A percentile compares a stretch with the other conserved stretches of the same genome.
Evolutionary conservation across 2,329 filamentous ascomycete genomes (phyloP).

Genomic region (Ophiocordyceps robertsii): DNA sequence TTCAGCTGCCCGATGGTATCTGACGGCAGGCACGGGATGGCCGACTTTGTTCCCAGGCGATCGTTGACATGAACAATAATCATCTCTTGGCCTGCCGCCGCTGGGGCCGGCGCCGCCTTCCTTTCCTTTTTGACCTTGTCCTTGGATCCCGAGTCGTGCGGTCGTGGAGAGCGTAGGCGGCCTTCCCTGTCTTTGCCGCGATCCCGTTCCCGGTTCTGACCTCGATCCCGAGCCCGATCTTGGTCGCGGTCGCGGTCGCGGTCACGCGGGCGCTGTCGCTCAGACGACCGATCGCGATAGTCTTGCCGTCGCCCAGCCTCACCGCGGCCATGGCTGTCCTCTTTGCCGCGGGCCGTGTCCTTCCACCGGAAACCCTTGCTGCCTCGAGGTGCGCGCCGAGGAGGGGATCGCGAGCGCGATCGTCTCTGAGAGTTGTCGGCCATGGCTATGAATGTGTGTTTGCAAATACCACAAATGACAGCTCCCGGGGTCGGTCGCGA

Average conservation of each 20-base stretch:
- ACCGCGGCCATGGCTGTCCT: constrained; percentile 26
- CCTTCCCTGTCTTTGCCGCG: background rate
- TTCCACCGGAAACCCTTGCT: constrained; percentile 42
- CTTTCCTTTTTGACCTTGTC: constrained; percentile 20
- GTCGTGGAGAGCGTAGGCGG: constrained; percentile 6
- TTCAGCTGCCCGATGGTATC: constrained; percentile 83
- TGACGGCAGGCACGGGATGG: constrained; percentile 75
- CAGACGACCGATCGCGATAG: constrained; percentile 26
- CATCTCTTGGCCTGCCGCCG: constrained; percentile 54
- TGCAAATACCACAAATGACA: background rate
- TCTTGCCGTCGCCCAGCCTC: constrained; percentile 26
- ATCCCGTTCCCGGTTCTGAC: constrained; percentile 15
- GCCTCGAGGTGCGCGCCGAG: constrained; percentile 9
- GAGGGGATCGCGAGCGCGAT: constrained; percentile 13
- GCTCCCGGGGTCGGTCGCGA: background rate
- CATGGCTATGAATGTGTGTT: constrained; percentile 6
- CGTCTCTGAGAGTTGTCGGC: constrained; percentile 10
- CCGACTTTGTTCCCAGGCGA: constrained; percentile 87
- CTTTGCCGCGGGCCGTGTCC: constrained; percentile 35
- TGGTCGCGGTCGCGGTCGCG: constrained; percentile 14
- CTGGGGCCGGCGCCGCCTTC: constrained; percentile 12
- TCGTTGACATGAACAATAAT: constrained; percentile 93
- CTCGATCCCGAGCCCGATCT: constrained; percentile 15
- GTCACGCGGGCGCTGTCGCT: constrained; percentile 10
- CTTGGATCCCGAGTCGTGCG: constrained; percentile 16